These are phyloP conservation scores for Ogataea corticis DNA, from an alignment of 805 yeast genomes.

Conservation along the genomic window DNA sequence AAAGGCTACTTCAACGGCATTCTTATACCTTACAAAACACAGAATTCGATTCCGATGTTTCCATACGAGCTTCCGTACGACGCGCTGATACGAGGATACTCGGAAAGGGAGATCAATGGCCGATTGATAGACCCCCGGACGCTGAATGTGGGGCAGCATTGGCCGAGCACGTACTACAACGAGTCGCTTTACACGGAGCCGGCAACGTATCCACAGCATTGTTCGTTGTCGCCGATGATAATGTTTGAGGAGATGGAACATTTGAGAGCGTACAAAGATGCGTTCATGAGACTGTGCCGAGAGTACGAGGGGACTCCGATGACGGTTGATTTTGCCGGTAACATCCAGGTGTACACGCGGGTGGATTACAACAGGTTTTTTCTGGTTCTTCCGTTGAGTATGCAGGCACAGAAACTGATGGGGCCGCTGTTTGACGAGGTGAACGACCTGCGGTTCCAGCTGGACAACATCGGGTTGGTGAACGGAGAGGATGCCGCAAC, in stretches of 20 bases:
- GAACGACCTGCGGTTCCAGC: slow-evolving; percentile 12
- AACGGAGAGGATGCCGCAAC: slow-evolving; percentile 20
- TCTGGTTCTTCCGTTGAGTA: slow-evolving; percentile 14
- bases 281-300: slow-evolving; percentile 11
- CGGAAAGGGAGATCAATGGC: slow-evolving; percentile 15
- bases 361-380: slow-evolving; percentile 17
- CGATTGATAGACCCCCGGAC: slow-evolving; percentile 23
- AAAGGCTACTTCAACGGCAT: slow-evolving; percentile 25
- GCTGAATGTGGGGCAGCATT: slow-evolving; percentile 15
- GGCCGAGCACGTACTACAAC: slow-evolving; percentile 27
- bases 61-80: slow-evolving; percentile 28
- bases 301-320: slow-evolving; percentile 10
- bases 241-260: slow-evolving; percentile 15
- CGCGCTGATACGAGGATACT: slow-evolving; percentile 24
- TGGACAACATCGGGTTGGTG: slow-evolving; percentile 19
- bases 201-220: slow-evolving; percentile 19
- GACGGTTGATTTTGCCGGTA: slow-evolving; percentile 7
- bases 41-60: slow-evolving; percentile 9
- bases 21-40: slow-evolving; percentile 17
- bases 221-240: slow-evolving; percentile 30
- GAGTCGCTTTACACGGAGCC: slow-evolving; percentile 14
- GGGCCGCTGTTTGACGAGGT: slow-evolving; percentile 5
- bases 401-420: slow-evolving; percentile 4
- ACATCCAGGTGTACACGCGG: slow-evolving; percentile 14
- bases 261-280: slow-evolving; percentile 13